These are phyloP conservation scores for Rhizopus delemar DNA, from an alignment of 371 early-diverging fungal genomes.

Conservation along the genomic window DNA sequence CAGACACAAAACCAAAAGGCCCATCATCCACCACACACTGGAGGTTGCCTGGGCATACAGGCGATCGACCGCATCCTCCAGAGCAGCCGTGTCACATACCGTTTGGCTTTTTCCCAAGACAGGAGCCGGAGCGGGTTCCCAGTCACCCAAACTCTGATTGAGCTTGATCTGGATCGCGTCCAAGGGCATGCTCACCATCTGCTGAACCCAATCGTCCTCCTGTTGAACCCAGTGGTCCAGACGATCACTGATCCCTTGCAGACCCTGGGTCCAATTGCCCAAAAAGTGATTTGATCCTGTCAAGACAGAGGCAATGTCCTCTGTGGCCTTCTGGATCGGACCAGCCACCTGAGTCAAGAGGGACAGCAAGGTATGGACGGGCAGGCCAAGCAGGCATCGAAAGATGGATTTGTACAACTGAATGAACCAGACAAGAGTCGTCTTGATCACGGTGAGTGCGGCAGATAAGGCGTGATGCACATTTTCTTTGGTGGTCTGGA, in stretches of 20 bases:
- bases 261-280: conserved; percentile 23
- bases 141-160: conserved; percentile 15
- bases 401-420: conserved; percentile 40
- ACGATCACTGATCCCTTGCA: background rate
- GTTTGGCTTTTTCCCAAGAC: background rate
- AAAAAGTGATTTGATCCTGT: background rate
- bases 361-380: conserved; percentile 28
- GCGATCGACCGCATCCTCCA: background rate
- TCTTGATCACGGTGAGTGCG: conserved; percentile 19
- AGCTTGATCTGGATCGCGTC: conserved; percentile 23
- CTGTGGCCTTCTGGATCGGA: conserved; percentile 32
- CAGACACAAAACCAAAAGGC: too few relatives aligned
- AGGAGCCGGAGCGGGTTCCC: conserved; percentile 10
- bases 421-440: conserved; percentile 29
- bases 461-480: conserved; percentile 18
- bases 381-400: conserved; percentile 39
- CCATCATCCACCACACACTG: too few relatives aligned
- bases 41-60: background rate
- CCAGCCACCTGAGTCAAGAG: conserved; percentile 24
- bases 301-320: conserved; percentile 23
- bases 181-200: conserved; percentile 28
- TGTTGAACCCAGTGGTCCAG: conserved; percentile 30
- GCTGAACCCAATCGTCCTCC: conserved; percentile 15
- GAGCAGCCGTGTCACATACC: background rate
- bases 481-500: conserved; percentile 24